phyloP scores from a whole-genome alignment of 805 yeast genomes.

The Ogataea paraovalis region DNA sequence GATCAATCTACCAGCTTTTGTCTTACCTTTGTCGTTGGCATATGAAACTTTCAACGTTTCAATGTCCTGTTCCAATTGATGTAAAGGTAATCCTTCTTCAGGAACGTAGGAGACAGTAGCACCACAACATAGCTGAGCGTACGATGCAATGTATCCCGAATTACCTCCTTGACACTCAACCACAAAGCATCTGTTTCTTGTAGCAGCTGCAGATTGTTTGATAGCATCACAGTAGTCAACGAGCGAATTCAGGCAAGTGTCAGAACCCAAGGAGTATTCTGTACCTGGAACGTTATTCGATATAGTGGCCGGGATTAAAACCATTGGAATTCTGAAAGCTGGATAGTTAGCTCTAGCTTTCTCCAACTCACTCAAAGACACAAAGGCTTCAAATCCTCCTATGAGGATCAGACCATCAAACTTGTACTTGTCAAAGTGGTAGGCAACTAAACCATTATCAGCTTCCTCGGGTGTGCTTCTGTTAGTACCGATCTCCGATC shows the following conservation, averaged over 20 bases:
- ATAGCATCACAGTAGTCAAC: slow-evolving; percentile 93
- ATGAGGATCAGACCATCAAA: slow-evolving; percentile 70
- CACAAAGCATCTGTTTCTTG: slow-evolving; percentile 90
- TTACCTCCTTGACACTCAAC: slow-evolving; percentile 98
- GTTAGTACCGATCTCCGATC: slow-evolving; percentile 80
- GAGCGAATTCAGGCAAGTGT: slow-evolving; percentile 89
- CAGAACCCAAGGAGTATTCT: slow-evolving; percentile 91
- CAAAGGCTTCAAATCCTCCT: slow-evolving; percentile 81
- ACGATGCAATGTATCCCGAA: slow-evolving; percentile 89
- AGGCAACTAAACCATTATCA: slow-evolving; percentile 69
- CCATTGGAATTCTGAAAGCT: slow-evolving; percentile 72
- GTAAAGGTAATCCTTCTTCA: slow-evolving; percentile 69
- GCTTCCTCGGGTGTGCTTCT: slow-evolving; percentile 62
- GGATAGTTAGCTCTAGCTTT: slow-evolving; percentile 59
- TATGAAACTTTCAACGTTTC: slow-evolving; percentile 63
- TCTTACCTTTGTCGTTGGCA: slow-evolving; percentile 69
- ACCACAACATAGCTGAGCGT: slow-evolving; percentile 80
- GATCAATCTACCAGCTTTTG: slow-evolving; percentile 79
- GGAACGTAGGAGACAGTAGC: slow-evolving; percentile 91
- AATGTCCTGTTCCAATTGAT: slow-evolving; percentile 72
- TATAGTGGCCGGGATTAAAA: slow-evolving; percentile 73
- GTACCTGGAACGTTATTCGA: slow-evolving; percentile 96
- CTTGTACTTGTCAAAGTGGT: slow-evolving; percentile 61
- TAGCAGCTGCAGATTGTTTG: slow-evolving; percentile 91
- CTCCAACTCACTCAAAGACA: slow-evolving; percentile 65